Evolutionary conservation across 805 yeast species (phyloP).

Genomic region (Starmerella potacharoeniae): DNA sequence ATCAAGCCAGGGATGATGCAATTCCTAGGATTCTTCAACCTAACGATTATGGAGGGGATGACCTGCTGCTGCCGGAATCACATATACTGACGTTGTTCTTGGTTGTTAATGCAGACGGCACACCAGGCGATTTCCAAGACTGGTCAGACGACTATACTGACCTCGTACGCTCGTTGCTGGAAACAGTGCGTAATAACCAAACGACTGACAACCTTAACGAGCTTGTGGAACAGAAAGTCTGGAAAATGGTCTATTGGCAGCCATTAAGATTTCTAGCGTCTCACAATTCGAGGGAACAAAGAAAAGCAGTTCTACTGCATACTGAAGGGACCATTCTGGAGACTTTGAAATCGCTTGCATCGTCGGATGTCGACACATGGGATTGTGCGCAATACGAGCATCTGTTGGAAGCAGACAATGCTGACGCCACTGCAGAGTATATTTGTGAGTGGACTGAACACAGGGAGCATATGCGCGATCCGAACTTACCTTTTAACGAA

Average conservation of each 20-base stretch:
- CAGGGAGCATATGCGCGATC: neutral
- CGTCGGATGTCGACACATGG: neutral
- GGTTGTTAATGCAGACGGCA: neutral
- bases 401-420: neutral
- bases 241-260: neutral
- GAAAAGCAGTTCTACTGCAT: neutral
- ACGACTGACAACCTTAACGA: neutral
- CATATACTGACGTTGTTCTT: neutral
- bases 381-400: neutral
- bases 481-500: neutral
- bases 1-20: too few species aligned
- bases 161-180: neutral
- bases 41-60: neutral
- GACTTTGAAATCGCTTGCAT: neutral
- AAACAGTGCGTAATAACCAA: neutral
- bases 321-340: neutral
- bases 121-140: neutral
- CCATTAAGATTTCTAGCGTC: neutral
- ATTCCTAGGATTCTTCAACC: too few species aligned
- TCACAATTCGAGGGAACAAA: neutral
- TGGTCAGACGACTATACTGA: neutral
- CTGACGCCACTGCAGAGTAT: neutral
- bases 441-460: neutral
- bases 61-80: neutral
- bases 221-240: neutral